These are phyloP conservation scores for Babesia gibsoni DNA, from an alignment of 169 alveolate species.

Conservation along the genomic window DNA sequence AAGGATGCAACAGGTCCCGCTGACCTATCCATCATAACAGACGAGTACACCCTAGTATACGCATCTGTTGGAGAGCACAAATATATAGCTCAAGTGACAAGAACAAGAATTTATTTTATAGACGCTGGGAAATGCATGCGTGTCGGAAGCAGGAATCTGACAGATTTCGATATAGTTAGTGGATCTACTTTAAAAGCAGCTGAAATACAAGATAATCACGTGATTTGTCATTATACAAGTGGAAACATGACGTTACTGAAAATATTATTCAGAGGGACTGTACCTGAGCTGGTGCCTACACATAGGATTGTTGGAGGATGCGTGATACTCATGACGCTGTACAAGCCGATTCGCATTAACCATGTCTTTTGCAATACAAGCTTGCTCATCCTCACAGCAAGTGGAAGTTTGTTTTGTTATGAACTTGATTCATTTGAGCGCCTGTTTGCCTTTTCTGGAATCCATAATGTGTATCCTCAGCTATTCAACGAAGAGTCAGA, in stretches of 20 bases:
- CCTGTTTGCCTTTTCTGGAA: background rate
- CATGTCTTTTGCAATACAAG: background rate
- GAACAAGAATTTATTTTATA: background rate
- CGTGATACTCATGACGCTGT: background rate
- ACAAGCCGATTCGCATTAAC: conserved; percentile 12
- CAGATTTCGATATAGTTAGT: background rate
- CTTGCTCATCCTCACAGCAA: background rate
- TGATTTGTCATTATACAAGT: conserved; percentile 5
- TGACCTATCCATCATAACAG: background rate
- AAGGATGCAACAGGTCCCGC: background rate
- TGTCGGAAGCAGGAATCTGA: background rate
- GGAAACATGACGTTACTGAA: background rate
- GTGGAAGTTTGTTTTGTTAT: background rate
- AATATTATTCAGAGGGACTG: background rate
- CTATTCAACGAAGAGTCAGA: conserved; percentile 6
- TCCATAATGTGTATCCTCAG: conserved; percentile 2
- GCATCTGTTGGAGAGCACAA: background rate
- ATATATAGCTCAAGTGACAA: background rate
- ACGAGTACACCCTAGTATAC: conserved; percentile 13
- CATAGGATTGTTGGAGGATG: background rate
- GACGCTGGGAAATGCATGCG: background rate
- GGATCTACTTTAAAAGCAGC: background rate
- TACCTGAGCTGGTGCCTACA: background rate
- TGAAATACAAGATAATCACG: background rate
- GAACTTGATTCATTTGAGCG: conserved; percentile 7